Evolutionary conservation across 1,139 yeast species (phyloP).

Genomic region (Saccharomycopsis hybrid): DNA sequence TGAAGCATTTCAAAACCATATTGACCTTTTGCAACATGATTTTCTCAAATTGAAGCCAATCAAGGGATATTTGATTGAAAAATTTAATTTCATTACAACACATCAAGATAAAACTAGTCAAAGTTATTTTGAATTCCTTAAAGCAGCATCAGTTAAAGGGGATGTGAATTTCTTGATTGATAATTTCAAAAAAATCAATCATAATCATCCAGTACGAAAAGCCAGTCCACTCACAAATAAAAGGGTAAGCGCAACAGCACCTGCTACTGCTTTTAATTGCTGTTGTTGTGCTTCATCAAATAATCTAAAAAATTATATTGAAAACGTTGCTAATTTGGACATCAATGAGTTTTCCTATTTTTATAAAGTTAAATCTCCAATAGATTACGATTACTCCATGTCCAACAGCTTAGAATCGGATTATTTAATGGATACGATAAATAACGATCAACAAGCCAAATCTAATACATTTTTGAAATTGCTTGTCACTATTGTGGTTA

Average conservation of each 20-base stretch:
- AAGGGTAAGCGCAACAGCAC: not conserved
- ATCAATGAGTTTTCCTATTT: constrained; percentile 8
- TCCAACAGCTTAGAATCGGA: constrained; percentile 3
- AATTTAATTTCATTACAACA: constrained; percentile 6
- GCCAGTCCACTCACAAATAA: not conserved
- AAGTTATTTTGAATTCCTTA: not conserved
- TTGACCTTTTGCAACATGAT: not conserved
- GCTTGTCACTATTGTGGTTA: too few relatives aligned
- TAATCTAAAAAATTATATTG: constrained; percentile 8
- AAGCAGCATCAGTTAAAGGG: not conserved
- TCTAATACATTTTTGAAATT: too few relatives aligned
- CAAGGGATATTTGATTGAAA: constrained; percentile 19
- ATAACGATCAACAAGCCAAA: not conserved
- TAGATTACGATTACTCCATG: constrained; percentile 14
- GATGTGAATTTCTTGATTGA: not conserved
- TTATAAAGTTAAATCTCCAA: constrained; percentile 11
- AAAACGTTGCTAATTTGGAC: constrained; percentile 2
- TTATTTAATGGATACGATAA: not conserved
- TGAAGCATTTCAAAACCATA: not conserved
- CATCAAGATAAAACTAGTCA: not conserved
- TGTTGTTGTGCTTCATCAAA: not conserved
- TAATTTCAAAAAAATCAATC: not conserved
- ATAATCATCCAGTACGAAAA: not conserved
- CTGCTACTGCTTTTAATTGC: not conserved
- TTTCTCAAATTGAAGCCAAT: constrained; percentile 11